phyloP scores from a whole-genome alignment of 1,139 yeast genomes.

The Suhomyces guaymorum region DNA sequence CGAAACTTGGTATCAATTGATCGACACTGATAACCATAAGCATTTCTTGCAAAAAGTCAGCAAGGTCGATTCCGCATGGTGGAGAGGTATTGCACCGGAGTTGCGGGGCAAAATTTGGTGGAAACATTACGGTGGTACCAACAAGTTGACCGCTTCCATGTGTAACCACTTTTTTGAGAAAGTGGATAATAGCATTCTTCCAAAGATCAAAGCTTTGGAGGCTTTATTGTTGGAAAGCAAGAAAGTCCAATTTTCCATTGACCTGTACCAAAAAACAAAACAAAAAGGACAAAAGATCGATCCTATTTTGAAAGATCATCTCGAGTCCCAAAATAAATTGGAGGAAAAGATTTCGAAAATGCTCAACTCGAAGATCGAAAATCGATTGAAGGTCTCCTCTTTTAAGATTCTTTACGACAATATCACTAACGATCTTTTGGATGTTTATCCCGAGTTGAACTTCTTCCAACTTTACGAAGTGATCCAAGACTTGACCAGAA shows the following conservation, averaged over 20 bases:
- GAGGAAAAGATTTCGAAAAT: conserved; percentile 2
- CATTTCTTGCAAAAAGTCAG: conserved; percentile 31
- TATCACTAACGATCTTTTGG: conserved; percentile 25
- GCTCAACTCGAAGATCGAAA: conserved; percentile 1
- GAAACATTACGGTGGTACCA: conserved; percentile 32
- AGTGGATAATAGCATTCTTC: conserved; percentile 9
- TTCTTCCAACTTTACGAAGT: conserved; percentile 37
- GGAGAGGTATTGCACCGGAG: conserved; percentile 63
- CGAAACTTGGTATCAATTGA: conserved; percentile 45
- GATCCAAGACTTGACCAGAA: conserved; percentile 30
- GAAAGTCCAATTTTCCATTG: conserved; percentile 5
- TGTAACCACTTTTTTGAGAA: conserved; percentile 23
- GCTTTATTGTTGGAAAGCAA: conserved; percentile 7
- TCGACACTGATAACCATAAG: conserved; percentile 21
- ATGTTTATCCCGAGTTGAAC: conserved; percentile 46
- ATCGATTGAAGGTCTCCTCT: conserved; percentile 6
- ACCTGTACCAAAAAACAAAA: conserved; percentile 3
- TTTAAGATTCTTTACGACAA: conserved; percentile 12
- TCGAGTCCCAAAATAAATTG: not conserved
- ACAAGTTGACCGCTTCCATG: conserved; percentile 18
- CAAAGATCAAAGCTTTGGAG: conserved; percentile 7
- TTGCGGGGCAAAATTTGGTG: conserved; percentile 56
- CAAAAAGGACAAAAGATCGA: not conserved
- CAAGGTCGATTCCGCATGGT: conserved; percentile 52
- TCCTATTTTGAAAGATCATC: not conserved